Conservation (phyloP, 805 yeast species). For the Candida schatavii region DNA sequence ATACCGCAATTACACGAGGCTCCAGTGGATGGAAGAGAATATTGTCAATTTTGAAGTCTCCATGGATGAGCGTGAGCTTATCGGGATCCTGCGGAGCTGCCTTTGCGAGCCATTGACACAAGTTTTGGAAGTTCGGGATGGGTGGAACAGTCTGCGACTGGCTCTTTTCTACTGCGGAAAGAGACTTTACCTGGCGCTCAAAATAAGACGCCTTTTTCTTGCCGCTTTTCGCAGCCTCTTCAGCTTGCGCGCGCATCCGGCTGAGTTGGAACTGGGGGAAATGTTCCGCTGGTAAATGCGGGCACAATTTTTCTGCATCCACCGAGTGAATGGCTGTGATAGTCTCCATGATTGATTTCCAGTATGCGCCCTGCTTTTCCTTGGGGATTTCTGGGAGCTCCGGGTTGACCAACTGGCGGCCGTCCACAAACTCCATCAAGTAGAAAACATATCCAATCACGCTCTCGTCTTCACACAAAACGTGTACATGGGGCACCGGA, state of each 20-base stretch:
- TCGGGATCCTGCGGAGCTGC: slow-evolving; percentile 49
- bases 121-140: slow-evolving; percentile 45
- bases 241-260: slow-evolving; percentile 8
- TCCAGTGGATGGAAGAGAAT: slow-evolving; percentile 56
- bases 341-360: slow-evolving; percentile 50
- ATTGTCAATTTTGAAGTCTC: slow-evolving; percentile 65
- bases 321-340: slow-evolving; percentile 49
- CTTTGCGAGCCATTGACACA: slow-evolving; percentile 39
- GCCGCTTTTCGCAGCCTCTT: neutral
- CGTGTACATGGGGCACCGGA: slow-evolving; percentile 53
- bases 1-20: slow-evolving; percentile 49
- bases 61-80: slow-evolving; percentile 51
- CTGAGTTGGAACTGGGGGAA: slow-evolving; percentile 40
- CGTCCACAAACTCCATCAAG: slow-evolving; percentile 58
- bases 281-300: slow-evolving; percentile 42
- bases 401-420: slow-evolving; percentile 55
- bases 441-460: slow-evolving; percentile 56
- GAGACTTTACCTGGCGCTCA: slow-evolving; percentile 50
- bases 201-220: slow-evolving; percentile 36
- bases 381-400: slow-evolving; percentile 36
- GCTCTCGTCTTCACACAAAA: slow-evolving; percentile 56
- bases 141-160: slow-evolving; percentile 41
- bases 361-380: slow-evolving; percentile 26
- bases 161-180: slow-evolving; percentile 38
- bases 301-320: slow-evolving; percentile 40